Percentiles rank a stretch among this genome's conserved stretches.
Conservation (phyloP, 768 basidiomycete genomes). For the Punctularia strigosozonata region DNA sequence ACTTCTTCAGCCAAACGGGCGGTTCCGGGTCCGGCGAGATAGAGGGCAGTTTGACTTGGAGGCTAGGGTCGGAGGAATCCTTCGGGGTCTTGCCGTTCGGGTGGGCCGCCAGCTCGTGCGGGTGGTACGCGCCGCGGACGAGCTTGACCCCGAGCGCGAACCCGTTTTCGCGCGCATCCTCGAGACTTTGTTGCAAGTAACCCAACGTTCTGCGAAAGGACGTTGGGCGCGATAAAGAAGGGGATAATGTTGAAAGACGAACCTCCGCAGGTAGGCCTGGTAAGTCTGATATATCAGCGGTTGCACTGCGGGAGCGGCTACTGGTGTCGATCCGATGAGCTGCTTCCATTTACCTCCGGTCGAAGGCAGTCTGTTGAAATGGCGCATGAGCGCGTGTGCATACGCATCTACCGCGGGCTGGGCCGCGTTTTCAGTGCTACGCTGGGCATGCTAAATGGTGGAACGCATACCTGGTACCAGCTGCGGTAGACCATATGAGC, state of each 20-base stretch:
- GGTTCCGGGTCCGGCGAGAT: constrained; percentile 47
- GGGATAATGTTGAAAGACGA: constrained; percentile 5
- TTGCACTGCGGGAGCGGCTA: constrained; percentile 22
- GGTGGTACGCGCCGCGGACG: constrained; percentile 87
- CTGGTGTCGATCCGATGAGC: neutral
- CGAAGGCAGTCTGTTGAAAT: constrained; percentile 43
- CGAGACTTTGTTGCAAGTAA: constrained; percentile 55
- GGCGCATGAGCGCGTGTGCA: constrained; percentile 59
- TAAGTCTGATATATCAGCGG: constrained; percentile 79
- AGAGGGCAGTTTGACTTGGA: constrained; percentile 16
- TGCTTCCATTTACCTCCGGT: constrained; percentile 7
- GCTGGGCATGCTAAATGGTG: neutral
- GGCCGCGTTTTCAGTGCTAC: neutral
- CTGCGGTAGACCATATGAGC: constrained; percentile 2
- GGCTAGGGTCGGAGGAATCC: neutral
- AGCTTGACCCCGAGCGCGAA: constrained; percentile 86
- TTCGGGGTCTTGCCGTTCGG: constrained; percentile 8
- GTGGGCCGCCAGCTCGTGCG: constrained; percentile 54
- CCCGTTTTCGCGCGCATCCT: constrained; percentile 48
- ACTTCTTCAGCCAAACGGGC: constrained; percentile 61
- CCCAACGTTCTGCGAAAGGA: constrained; percentile 40
- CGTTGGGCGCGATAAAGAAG: neutral
- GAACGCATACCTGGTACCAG: constrained; percentile 29
- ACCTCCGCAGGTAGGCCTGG: constrained; percentile 82
- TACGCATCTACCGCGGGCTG: constrained; percentile 79